Evolutionary conservation across 352 stramenopile species (phyloP).

Genomic region (Phytophthora cactorum): DNA sequence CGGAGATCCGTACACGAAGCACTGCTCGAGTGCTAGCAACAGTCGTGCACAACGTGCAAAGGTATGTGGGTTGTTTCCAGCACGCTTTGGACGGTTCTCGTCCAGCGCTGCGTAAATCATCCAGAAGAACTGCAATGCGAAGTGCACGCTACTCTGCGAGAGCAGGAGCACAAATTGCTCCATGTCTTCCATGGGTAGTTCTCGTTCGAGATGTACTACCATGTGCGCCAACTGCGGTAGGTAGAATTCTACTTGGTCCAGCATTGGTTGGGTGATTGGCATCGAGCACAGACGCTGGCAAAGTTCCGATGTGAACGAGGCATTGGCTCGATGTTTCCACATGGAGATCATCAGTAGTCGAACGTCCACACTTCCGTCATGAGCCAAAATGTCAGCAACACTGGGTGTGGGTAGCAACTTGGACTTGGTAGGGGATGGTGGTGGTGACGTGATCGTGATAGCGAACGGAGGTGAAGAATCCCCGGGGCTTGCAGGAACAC

Average conservation of each 20-base stretch:
- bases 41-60: conserved; percentile 77
- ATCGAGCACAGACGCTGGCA: conserved; percentile 65
- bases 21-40: conserved; percentile 80
- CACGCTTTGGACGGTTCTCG: conserved; percentile 77
- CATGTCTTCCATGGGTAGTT: conserved; percentile 77
- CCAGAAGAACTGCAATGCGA: conserved; percentile 88
- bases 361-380: conserved; percentile 69
- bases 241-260: conserved; percentile 86
- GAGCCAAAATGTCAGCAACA: conserved; percentile 44
- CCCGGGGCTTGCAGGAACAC: conserved; percentile 4
- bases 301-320: conserved; percentile 62
- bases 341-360: conserved; percentile 74
- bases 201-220: conserved; percentile 82
- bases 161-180: conserved; percentile 84
- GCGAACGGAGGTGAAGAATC: not conserved
- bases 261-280: conserved; percentile 49
- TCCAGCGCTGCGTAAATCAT: conserved; percentile 82
- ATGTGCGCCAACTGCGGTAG: conserved; percentile 85
- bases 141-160: conserved; percentile 78
- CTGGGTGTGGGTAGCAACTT: conserved; percentile 15
- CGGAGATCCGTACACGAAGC: conserved; percentile 79
- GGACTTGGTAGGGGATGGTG: conserved; percentile 30
- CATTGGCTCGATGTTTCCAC: conserved; percentile 74
- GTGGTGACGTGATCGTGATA: conserved; percentile 12
- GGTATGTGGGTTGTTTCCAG: conserved; percentile 62